phyloP scores from a whole-genome alignment of 2,329 filamentous ascomycete species.

The Fonsecaea pedrosoi region DNA sequence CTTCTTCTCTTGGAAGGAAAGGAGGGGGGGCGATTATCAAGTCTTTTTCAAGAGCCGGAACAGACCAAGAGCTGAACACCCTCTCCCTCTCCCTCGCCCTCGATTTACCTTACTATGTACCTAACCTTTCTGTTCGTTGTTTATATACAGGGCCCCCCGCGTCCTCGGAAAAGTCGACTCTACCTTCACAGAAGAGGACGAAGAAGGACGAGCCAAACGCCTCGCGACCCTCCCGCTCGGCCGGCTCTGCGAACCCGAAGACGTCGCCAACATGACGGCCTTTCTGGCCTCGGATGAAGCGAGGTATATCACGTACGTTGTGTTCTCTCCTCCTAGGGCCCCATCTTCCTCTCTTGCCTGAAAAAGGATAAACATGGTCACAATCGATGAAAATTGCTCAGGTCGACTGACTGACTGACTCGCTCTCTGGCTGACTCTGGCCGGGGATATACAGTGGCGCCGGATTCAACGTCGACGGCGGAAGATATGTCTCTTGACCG shows the following conservation, averaged over 20 bases:
- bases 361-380: no score
- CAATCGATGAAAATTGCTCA: not conserved
- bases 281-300: conserved; percentile 10
- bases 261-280: not conserved
- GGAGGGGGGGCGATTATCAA: no score
- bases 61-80: no score
- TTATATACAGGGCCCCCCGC: not conserved
- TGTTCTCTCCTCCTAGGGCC: not conserved
- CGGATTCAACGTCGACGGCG: conserved; percentile 1
- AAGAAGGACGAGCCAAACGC: not conserved
- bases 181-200: not conserved
- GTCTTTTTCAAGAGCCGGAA: no score
- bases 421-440: not conserved
- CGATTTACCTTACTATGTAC: no score
- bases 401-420: not conserved
- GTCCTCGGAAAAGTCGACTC: not conserved
- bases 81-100: no score
- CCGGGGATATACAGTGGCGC: not conserved
- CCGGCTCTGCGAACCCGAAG: not conserved
- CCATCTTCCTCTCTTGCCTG: no score
- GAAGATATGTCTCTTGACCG: not conserved
- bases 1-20: no score
- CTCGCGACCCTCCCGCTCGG: not conserved
- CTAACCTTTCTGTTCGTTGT: no score
- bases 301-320: conserved; percentile 3